phyloP scores from a whole-genome alignment of 2,329 filamentous ascomycete genomes.

The Endoconidiophora laricicola region DNA sequence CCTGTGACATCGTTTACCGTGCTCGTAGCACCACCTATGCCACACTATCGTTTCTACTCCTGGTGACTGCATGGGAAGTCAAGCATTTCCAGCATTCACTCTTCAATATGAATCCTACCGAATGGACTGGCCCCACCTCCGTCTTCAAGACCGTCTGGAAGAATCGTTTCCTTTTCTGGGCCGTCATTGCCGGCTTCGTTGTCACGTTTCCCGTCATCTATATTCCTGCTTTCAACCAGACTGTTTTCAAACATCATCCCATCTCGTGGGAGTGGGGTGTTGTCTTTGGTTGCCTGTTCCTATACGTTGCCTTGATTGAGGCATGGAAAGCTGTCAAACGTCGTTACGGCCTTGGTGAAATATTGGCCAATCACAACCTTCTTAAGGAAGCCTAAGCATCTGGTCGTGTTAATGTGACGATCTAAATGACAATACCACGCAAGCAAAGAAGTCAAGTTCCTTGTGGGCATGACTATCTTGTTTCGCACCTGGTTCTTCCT shows the following conservation, averaged over 20 bases:
- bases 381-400: constrained; percentile 3
- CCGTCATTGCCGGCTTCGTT: constrained; percentile 42
- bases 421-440: not conserved
- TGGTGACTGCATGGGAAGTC: constrained; percentile 58
- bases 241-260: constrained; percentile 52
- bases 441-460: not conserved
- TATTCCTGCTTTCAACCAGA: constrained; percentile 47
- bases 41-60: constrained; percentile 48
- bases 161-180: constrained; percentile 52
- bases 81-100: constrained; percentile 53
- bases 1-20: constrained; percentile 42
- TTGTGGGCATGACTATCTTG: not conserved
- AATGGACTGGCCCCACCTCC: constrained; percentile 31
- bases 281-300: constrained; percentile 38
- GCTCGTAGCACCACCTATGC: constrained; percentile 54
- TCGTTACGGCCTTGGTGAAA: constrained; percentile 21
- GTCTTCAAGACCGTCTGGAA: constrained; percentile 46
- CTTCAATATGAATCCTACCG: constrained; percentile 46
- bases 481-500: not conserved
- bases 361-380: not conserved
- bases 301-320: constrained; percentile 50
- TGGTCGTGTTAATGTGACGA: not conserved
- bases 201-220: constrained; percentile 49
- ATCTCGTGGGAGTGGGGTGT: constrained; percentile 60
- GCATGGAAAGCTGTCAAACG: constrained; percentile 54